Evolutionary conservation across 1,139 yeast species (phyloP).

Genomic region (Candida gigantensis): DNA sequence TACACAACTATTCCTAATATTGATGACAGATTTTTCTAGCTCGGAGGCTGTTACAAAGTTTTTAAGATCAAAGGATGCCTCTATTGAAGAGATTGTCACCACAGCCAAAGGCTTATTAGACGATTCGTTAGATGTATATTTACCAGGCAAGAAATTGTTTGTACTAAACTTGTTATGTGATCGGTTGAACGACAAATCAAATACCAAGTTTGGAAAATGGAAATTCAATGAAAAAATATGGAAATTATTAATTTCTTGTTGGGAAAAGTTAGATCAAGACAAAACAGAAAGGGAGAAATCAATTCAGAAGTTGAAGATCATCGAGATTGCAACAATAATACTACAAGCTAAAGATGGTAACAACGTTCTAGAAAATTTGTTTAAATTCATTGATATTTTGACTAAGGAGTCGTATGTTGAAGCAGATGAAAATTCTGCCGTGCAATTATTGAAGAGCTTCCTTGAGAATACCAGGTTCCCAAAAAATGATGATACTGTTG

Average conservation of each 20-base stretch:
- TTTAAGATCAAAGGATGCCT: constrained; percentile 57
- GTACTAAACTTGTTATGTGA: constrained; percentile 68
- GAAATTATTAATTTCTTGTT: constrained; percentile 44
- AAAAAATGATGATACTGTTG: neutral
- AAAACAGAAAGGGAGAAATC: constrained; percentile 26
- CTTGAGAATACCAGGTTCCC: constrained; percentile 2
- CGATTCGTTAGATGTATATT: constrained; percentile 40
- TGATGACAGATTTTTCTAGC: constrained; percentile 16
- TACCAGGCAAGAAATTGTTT: constrained; percentile 65
- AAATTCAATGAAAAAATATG: constrained; percentile 45
- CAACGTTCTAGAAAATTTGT: constrained; percentile 17
- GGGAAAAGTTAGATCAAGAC: constrained; percentile 28
- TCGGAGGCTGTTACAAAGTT: constrained; percentile 67
- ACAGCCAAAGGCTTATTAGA: constrained; percentile 45
- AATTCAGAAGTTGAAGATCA: constrained; percentile 33
- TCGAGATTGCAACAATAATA: constrained; percentile 20
- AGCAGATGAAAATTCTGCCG: constrained; percentile 32
- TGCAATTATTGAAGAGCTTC: constrained; percentile 15
- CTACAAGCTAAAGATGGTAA: constrained; percentile 12
- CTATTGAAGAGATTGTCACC: constrained; percentile 43
- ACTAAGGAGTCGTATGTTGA: constrained; percentile 28
- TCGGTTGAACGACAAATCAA: constrained; percentile 52
- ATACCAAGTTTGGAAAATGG: constrained; percentile 38
- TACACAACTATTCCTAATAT: neutral
- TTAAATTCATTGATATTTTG: constrained; percentile 20